These are phyloP conservation scores for Clitocybe nebularis DNA, from an alignment of 1,284 basidiomycete species.

Conservation along the genomic window DNA sequence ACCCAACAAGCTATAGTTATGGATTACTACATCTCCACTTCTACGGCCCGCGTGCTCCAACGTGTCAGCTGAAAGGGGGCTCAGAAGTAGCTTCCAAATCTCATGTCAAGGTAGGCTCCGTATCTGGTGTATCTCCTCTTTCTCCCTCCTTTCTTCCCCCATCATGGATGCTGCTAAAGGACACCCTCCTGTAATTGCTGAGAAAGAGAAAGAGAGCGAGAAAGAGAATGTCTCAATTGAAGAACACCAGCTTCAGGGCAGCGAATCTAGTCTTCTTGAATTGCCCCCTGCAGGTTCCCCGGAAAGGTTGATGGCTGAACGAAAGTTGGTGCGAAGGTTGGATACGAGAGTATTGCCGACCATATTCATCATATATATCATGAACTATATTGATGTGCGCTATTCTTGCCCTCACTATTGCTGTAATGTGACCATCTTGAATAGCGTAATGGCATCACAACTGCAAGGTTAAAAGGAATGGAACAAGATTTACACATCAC, in stretches of 20 bases:
- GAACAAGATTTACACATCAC: constrained; percentile 51
- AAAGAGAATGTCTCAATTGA: constrained; percentile 17
- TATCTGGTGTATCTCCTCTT: not conserved
- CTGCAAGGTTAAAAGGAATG: constrained; percentile 59
- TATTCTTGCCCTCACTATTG: not conserved
- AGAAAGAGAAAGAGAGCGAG: constrained; percentile 18
- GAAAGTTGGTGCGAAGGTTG: constrained; percentile 47
- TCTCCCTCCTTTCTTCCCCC: not conserved
- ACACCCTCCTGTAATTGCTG: constrained; percentile 1
- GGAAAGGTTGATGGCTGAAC: constrained; percentile 30
- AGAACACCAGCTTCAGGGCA: constrained; percentile 8
- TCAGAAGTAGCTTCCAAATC: not conserved
- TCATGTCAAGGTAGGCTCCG: not conserved
- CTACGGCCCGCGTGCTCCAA: not conserved
- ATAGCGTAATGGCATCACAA: constrained; percentile 58
- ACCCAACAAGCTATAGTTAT: too few species aligned
- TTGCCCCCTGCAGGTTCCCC: constrained; percentile 19
- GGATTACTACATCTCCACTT: not conserved
- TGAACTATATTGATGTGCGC: constrained; percentile 69
- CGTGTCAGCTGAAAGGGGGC: not conserved
- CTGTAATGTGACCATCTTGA: not conserved
- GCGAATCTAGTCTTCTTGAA: constrained; percentile 3
- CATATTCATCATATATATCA: constrained; percentile 57
- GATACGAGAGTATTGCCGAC: constrained; percentile 58
- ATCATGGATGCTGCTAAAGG: constrained; percentile 1